Base-by-base conservation (phyloP, 352 stramenopile species). In the Thraustotheca clavata region DNA sequence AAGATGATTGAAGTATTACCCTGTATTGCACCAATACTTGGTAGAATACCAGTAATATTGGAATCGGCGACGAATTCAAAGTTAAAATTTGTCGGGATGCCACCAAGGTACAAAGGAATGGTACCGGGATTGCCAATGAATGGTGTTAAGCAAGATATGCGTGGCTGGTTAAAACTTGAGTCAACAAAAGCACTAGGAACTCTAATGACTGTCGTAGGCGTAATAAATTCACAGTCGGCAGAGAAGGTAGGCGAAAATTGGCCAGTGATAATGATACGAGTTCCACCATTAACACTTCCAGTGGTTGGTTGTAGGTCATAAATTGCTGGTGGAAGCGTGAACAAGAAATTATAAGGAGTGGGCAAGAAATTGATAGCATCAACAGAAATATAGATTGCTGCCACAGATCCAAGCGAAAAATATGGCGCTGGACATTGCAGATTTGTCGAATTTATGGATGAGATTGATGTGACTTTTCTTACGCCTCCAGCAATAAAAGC, bases 1-100 rank as follows among this genome's bases (percentile, higher is more conserved):
- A 76, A n/a, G 16, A 35, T 54, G 18, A 76, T 40, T 7, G 49
- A 31, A 3, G 71, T 70, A 12, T 69, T 61, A 34, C 71, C 71
- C 31, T 60, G 33, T 18, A 66, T 27, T 1, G 59, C 12, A 3
- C 71, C 71, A 12, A 71, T 18, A 1, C 55, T 49, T 0, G 68
- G 71, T 12, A 61, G 49, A 4, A 71, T 48, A 6, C 14, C 41
- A 7, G 54, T 26, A 18, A 73, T 60, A 0, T 14, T n/a, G 5
- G 68, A 65, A 38, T 36, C 34, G 29, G 27, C 38, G 8, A 55
- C 12, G 38, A 57, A 65, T 4, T 29, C 29, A 40, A 65, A 65
- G 3, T 6, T 8, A 8, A 0, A 7, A 9, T 6, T 40, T 7
- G 6, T 49, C 36, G 39, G 6, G 2, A 50, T 12, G 24, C 39